Evolutionary conservation across 2,329 filamentous ascomycete genomes (phyloP), one percentile per base, ranked within the genome.

Genomic region (Thielaviopsis euricoi): DNA sequence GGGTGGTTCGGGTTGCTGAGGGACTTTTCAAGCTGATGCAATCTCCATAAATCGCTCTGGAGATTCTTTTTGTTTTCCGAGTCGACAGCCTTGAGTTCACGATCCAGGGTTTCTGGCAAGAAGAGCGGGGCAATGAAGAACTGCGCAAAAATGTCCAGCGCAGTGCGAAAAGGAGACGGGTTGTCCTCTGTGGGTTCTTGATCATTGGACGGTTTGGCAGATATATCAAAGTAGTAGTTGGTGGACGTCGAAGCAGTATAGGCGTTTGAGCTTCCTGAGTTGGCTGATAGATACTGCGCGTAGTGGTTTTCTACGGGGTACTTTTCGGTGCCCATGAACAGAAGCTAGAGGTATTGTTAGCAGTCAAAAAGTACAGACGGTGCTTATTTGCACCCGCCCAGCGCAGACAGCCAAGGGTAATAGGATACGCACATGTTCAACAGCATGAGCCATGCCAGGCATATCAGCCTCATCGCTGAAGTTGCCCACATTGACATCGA

Each of bases 261-360:
- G 58, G 93, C 93, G 69, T 98, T 98, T 26, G 90, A 95, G 67
- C 85, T 83, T 58, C 93, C 93, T 10, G 89, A 95, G 69, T 96
- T 86, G 60, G 87, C 79, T 55, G 89, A 87, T 57, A 98, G 80
- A 69, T 95, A 98, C 68, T 91, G 85, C 66, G 88, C 89, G 75
- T 98, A 98, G 63, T 87, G 91, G 70, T 98, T 97, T 72, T 96
- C 91, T 68, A 85, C 81, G 0, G 93, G 93, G 67, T 93, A 98
- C 80, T 97, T 98, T 71, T 95, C 86, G 7, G 93, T 98, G 54
- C 93, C 93, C 93, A 98, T 97, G 74, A 98, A 98, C 23, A 98
- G 75, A 63, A 96, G 74, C 77, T 83, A 37, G 12, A 26, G 17
- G 21, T 19, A 3, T 6, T 37, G 26, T 57, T n/a, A 52, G 57